Conservation (phyloP, 139 green algal species). For the Chloropicon primus region DNA sequence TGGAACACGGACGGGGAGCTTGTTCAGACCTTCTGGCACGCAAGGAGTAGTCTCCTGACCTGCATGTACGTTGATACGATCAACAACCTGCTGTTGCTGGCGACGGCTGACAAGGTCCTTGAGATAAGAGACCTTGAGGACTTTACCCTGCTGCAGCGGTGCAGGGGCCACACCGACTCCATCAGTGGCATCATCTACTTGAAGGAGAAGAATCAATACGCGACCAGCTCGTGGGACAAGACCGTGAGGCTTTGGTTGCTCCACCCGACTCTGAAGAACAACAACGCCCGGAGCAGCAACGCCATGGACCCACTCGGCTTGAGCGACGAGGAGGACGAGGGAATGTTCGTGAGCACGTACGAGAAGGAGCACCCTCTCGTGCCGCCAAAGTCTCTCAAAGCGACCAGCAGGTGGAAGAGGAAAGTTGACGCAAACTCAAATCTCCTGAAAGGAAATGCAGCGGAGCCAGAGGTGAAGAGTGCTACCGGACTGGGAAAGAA, state of each 20-base stretch:
- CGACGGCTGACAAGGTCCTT: conserved; percentile 1
- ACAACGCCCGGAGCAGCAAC: not conserved
- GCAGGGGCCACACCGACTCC: conserved; percentile 6
- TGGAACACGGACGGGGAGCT: not conserved
- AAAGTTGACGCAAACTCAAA: not conserved
- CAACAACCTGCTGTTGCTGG: conserved; percentile 6
- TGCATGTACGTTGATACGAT: conserved; percentile 7
- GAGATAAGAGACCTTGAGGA: conserved; percentile 7
- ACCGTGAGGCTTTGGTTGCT: conserved; percentile 7
- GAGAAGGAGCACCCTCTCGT: conserved; percentile 12
- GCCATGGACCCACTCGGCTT: not conserved
- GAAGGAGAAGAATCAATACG: conserved; percentile 12
- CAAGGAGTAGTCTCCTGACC: not conserved
- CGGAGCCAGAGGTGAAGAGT: not conserved
- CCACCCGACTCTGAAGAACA: not conserved
- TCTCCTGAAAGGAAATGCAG: not conserved
- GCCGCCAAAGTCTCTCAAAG: not conserved
- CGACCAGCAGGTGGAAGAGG: not conserved
- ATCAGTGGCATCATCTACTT: conserved; percentile 1
- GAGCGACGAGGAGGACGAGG: not conserved
- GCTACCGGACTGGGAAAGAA: not conserved
- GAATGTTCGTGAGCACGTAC: conserved; percentile 8
- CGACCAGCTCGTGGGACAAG: conserved; percentile 11
- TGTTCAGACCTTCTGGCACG: not conserved
- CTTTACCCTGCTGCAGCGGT: not conserved